phyloP scores from a whole-genome alignment of 352 stramenopile species.

The Phytophthora lateralis region DNA sequence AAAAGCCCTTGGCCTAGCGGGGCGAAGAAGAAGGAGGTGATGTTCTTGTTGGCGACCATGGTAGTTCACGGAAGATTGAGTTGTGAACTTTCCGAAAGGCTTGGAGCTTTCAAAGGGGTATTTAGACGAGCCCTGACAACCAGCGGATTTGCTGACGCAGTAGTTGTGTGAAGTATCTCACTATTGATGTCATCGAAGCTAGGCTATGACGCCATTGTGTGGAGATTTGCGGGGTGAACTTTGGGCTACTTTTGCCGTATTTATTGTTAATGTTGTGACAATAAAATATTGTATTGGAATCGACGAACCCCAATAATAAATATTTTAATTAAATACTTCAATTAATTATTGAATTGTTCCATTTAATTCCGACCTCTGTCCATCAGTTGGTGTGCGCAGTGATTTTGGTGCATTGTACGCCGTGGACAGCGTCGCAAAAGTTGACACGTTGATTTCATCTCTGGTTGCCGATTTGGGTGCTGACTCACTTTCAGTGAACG shows the following conservation, averaged over 20 bases:
- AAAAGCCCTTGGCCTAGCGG: neutral
- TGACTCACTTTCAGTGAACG: slow-evolving; percentile 5
- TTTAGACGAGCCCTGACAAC: too few relatives aligned
- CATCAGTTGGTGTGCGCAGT: slow-evolving; percentile 27
- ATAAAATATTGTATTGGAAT: neutral
- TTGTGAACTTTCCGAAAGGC: too few relatives aligned
- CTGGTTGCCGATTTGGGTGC: slow-evolving; percentile 18
- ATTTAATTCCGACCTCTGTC: slow-evolving; percentile 10
- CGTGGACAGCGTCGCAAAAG: slow-evolving; percentile 3
- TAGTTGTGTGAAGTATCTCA: neutral
- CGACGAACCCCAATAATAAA: too few relatives aligned
- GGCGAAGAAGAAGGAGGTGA: neutral
- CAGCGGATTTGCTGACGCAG: neutral
- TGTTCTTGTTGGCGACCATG: neutral
- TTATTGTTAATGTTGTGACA: neutral
- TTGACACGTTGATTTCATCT: slow-evolving; percentile 23
- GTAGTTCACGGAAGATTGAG: neutral
- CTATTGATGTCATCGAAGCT: neutral
- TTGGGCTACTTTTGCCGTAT: neutral
- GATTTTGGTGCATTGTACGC: slow-evolving; percentile 13
- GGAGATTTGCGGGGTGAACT: neutral
- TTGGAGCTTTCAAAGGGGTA: too few relatives aligned
- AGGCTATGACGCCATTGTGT: neutral
- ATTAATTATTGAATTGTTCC: slow-evolving; percentile 10
- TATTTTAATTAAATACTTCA: slow-evolving; percentile 10